A percentile compares a stretch with the other conserved stretches of the same genome.
These are phyloP conservation scores for Diddensiella transvaalensis DNA, from an alignment of 805 yeast species.

Conservation along the genomic window DNA sequence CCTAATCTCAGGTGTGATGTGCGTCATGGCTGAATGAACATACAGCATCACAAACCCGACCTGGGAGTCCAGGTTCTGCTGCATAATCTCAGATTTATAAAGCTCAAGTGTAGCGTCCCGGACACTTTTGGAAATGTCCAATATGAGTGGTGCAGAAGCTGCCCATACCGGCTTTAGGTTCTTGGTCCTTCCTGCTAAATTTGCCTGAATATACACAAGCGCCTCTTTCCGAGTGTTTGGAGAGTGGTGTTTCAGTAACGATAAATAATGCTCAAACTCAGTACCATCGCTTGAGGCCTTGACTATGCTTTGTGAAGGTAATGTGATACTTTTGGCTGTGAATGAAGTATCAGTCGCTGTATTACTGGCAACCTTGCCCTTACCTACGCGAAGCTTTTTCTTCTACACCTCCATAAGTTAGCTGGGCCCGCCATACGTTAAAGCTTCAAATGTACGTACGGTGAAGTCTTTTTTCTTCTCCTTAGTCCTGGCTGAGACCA, in stretches of 20 bases:
- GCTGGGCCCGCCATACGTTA: no score
- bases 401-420: conserved; percentile 37
- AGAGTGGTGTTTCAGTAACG: conserved; percentile 72
- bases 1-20: conserved; percentile 72
- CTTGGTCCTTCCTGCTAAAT: conserved; percentile 50
- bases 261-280: conserved; percentile 51
- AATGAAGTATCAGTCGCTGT: conserved; percentile 86
- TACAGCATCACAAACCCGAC: conserved; percentile 49
- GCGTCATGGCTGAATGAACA: conserved; percentile 90
- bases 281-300: conserved; percentile 10
- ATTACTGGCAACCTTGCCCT: conserved; percentile 62
- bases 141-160: conserved; percentile 56
- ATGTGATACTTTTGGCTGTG: conserved; percentile 51
- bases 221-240: conserved; percentile 69
- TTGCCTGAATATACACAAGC: conserved; percentile 46
- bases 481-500: conserved; percentile 45
- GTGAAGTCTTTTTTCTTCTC: conserved; percentile 71
- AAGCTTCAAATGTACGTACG: conserved; percentile 24
- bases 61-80: conserved; percentile 35
- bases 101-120: conserved; percentile 54
- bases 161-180: conserved; percentile 55
- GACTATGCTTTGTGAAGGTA: conserved; percentile 43
- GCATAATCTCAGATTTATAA: conserved; percentile 20
- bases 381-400: conserved; percentile 84
- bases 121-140: conserved; percentile 65